Base-by-base conservation (phyloP, 225 moss, liverwort and hornwort genomes). In the Takakia lepidozioides region DNA sequence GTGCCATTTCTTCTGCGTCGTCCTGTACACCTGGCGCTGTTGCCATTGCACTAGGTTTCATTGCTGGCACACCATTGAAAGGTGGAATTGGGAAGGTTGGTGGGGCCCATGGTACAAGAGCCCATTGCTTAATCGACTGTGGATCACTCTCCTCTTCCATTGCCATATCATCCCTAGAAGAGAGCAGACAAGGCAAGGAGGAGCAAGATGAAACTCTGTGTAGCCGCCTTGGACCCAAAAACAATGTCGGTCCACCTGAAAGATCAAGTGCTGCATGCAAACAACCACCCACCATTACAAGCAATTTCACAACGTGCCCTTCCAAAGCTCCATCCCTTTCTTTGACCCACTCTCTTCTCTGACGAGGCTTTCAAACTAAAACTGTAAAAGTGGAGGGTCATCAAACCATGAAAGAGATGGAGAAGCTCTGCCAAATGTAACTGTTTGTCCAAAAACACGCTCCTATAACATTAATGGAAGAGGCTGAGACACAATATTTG, bases 261-360 rank as follows among this genome's bases (percentile, higher is more conserved):
- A 73, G 72, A 59, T 78, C 62, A 49, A 78, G 56, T 21, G 62
- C 46, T 75, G 75, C 62, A 70, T 55, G 43, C 29, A 55, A 18
- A 49, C 13, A n/a, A n/a, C n/a, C n/a, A n/a, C n/a, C n/a, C n/a
- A n/a, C n/a, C n/a, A n/a, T n/a, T n/a, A n/a, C n/a, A n/a, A n/a
- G n/a, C n/a, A 60, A 19, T 10, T 48, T 26, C 37, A 29, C 48
- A 28, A 56, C n/a, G n/a, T n/a, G 1, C 18, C 39, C 18, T 32
- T 7, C 32, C 1, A 32, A 11, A 32, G 11, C 11, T 7, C 32
- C 20, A 17, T 10, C 10, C 43, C 1, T 6, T n/a, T 43, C 43
- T 18, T 4, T 21, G 20, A 42, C 10, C 17, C 19, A 19, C 21
- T 18, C 43, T 18, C 10, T 10, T 2, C 10, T 1, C 8, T 13